phyloP scores from a whole-genome alignment of 139 green algal genomes.

The Chlorokybus atmophyticus region DNA sequence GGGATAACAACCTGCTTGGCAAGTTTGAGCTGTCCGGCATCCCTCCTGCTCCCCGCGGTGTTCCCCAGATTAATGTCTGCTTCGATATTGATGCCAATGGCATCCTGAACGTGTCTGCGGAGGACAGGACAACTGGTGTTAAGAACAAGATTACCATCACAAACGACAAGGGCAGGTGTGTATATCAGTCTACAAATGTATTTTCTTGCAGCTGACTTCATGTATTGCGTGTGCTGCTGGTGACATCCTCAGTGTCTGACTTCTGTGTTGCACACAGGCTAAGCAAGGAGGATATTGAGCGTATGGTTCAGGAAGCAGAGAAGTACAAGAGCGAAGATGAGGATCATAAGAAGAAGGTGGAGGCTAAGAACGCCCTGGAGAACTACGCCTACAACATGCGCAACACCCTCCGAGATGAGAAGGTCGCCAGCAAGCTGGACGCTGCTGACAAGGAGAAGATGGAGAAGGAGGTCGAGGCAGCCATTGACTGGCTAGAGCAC shows the following conservation, averaged over 20 bases:
- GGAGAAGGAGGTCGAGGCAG: conserved; percentile 63
- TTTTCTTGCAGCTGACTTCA: too few species aligned
- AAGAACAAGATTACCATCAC: conserved; percentile 99
- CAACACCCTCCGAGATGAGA: conserved; percentile 86
- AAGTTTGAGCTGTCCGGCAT: conserved; percentile 98
- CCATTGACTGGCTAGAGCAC: conserved; percentile 82
- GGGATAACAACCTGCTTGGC: conserved; percentile 95
- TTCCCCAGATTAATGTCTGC: conserved; percentile 92
- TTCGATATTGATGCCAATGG: conserved; percentile 99
- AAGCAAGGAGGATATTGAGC: conserved; percentile 95
- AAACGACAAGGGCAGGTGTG: conserved; percentile 89
- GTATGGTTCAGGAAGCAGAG: conserved; percentile 95
- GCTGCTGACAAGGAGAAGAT: conserved; percentile 77
- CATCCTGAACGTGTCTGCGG: conserved; percentile 93
- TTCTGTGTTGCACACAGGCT: conserved; percentile 21
- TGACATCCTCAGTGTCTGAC: too few species aligned
- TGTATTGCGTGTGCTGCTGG: too few species aligned
- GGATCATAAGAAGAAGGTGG: conserved; percentile 71
- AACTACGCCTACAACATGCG: conserved; percentile 81
- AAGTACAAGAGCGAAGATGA: conserved; percentile 99
- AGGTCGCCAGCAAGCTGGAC: conserved; percentile 64
- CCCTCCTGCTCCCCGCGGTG: conserved; percentile 86
- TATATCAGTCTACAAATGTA: too few species aligned
- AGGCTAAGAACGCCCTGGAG: conserved; percentile 92
- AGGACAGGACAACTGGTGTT: conserved; percentile 88